Evolutionary conservation across 495 filamentous ascomycete species (phyloP).

Genomic region (Daldinia decipiens): DNA sequence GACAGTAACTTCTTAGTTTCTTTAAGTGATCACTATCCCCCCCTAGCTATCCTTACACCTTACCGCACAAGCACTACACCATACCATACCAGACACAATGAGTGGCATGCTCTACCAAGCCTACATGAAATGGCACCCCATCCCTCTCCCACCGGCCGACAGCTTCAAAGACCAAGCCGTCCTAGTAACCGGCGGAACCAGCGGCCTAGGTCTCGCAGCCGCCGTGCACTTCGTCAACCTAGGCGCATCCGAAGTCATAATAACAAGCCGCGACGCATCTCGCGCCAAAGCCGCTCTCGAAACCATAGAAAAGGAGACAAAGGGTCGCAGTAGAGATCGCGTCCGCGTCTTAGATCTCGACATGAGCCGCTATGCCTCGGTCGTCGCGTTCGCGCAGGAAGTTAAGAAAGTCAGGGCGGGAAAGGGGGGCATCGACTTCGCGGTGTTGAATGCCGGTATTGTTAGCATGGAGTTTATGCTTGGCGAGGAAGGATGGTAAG

Average conservation of each 20-base stretch:
- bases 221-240: constrained; percentile 54
- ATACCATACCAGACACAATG: neutral
- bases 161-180: constrained; percentile 48
- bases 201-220: constrained; percentile 62
- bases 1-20: neutral
- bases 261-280: constrained; percentile 54
- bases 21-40: neutral
- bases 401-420: constrained; percentile 27
- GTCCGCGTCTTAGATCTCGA: constrained; percentile 64
- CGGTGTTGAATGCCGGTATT: constrained; percentile 41
- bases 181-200: constrained; percentile 62
- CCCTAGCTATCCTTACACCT: neutral
- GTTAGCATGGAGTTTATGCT: constrained; percentile 21
- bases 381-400: constrained; percentile 54
- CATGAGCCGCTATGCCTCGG: constrained; percentile 56
- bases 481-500: constrained; percentile 43
- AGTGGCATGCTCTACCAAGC: neutral
- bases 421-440: constrained; percentile 39
- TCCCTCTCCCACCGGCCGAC: constrained; percentile 36
- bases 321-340: constrained; percentile 11
- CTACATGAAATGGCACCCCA: constrained; percentile 24
- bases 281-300: constrained; percentile 47
- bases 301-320: constrained; percentile 1
- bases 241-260: constrained; percentile 55
- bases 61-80: neutral